Percentiles rank a stretch among this genome's conserved stretches.
Evolutionary conservation across 805 yeast genomes (phyloP).

Genomic region (Cyberlindnera euphorbiae): DNA sequence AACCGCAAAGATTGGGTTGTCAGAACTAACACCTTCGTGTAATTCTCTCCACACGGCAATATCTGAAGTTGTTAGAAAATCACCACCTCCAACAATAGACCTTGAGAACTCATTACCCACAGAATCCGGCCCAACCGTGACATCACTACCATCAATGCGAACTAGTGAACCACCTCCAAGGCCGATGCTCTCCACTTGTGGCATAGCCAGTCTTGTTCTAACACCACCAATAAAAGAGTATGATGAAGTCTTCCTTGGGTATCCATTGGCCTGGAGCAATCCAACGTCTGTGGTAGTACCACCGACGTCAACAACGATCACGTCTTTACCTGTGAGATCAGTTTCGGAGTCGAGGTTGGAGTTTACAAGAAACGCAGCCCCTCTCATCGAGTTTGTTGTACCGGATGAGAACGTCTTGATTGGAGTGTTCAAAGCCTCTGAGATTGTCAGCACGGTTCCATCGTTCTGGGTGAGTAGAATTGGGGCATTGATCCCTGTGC

Average conservation of each 20-base stretch:
- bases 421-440: constrained; percentile 38
- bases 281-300: constrained; percentile 51
- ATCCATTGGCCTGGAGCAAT: constrained; percentile 38
- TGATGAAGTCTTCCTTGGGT: constrained; percentile 43
- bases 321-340: constrained; percentile 20
- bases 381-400: constrained; percentile 46
- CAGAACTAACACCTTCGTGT: constrained; percentile 7
- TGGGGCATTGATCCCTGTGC: constrained; percentile 35
- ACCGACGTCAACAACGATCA: constrained; percentile 43
- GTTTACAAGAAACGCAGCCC: constrained; percentile 38
- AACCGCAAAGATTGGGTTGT: constrained; percentile 17
- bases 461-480: constrained; percentile 44
- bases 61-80: constrained; percentile 35
- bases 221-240: constrained; percentile 44
- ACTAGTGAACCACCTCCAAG: constrained; percentile 49
- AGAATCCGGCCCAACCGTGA: constrained; percentile 47
- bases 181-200: constrained; percentile 46
- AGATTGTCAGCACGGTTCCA: constrained; percentile 41
- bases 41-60: constrained; percentile 27
- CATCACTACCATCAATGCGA: constrained; percentile 18
- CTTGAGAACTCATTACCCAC: constrained; percentile 36
- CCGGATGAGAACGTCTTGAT: constrained; percentile 47
- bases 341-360: constrained; percentile 3
- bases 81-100: constrained; percentile 41
- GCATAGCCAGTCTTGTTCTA: constrained; percentile 44